These are phyloP conservation scores for Talaromyces adpressus DNA, from an alignment of 495 filamentous ascomycete species.

Conservation along the genomic window DNA sequence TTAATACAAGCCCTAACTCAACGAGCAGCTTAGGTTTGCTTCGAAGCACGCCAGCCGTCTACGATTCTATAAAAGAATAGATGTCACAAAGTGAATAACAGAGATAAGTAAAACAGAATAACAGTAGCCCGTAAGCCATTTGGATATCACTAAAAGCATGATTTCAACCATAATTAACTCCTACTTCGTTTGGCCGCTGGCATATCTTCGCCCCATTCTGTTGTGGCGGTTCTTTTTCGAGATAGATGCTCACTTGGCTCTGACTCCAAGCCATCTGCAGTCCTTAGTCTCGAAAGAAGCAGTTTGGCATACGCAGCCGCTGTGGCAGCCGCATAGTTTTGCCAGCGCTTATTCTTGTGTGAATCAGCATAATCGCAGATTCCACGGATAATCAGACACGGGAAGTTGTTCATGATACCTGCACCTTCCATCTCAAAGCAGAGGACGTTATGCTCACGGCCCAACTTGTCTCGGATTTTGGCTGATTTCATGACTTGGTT, in stretches of 20 bases:
- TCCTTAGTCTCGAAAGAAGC: constrained; percentile 10
- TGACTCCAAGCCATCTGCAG: not conserved
- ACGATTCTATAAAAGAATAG: not conserved
- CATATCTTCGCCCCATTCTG: not conserved
- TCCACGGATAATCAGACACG: constrained; percentile 18
- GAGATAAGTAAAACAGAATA: not conserved
- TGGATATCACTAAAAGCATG: not conserved
- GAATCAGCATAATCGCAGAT: constrained; percentile 20
- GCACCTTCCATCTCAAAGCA: constrained; percentile 45
- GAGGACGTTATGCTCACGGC: constrained; percentile 24
- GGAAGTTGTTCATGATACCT: constrained; percentile 27
- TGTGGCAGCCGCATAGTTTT: constrained; percentile 1
- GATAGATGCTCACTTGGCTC: not conserved
- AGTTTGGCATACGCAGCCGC: constrained; percentile 16
- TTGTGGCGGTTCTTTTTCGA: not conserved
- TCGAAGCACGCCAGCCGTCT: not conserved
- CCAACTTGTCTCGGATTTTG: constrained; percentile 12
- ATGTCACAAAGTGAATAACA: not conserved
- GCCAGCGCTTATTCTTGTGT: constrained; percentile 4
- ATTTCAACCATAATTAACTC: not conserved
- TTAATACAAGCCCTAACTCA: not conserved
- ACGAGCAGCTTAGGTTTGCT: not conserved
- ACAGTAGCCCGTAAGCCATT: not conserved
- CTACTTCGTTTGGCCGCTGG: not conserved
- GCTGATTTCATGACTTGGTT: constrained; percentile 15